Evolutionary conservation across 441 rosid genomes (phyloP), one percentile per base, ranked within the genome.

Genomic region (Macaranga tanarius): DNA sequence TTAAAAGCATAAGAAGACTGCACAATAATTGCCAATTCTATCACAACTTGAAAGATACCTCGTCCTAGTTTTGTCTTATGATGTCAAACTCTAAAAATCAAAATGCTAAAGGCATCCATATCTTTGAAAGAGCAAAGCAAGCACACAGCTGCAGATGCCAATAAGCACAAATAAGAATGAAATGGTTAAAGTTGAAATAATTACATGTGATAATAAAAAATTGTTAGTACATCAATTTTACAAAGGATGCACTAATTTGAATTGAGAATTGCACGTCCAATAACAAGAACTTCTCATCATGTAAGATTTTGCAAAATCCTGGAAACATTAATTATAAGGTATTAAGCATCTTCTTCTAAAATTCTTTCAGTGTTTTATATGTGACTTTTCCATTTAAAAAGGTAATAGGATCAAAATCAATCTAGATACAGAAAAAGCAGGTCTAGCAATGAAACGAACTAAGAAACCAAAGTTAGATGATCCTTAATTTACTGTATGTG

Each of bases 1-100:
- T 50, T 55, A n/a, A 73, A 44, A 63, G 80, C 44, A 77, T 73
- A 65, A 79, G 77, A 77, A 56, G 57, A 69, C 34, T 70, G 45
- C 17, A 60, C 25, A 51, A 57, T 40, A 66, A 76, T 69, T 69
- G 57, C 34, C 65, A 67, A 64, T 42, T 69, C 58, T 58, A 22
- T 57, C 42, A 56, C 73, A 13, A n/a, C 31, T 40, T 34, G 59
- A 31, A 59, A 71, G 34, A 54, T 60, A 56, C 20, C 16, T 5
- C 56, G 25, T 40, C 60, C 51, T 65, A 42, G 17, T 52, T n/a
- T 67, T 23, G 22, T 60, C 48, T 65, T 44, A 38, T 51, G 50
- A 47, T 42, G 50, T 40, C n/a, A 2, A 44, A 56, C 47, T 20
- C 42, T 23, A 16, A 8, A 34, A 28, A 55, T 13, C n/a, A 11